A percentile compares a stretch with the other conserved stretches of the same genome.
These are phyloP conservation scores for Gleditsia sinensis DNA, from an alignment of 306 rosid species.

Conservation along the genomic window DNA sequence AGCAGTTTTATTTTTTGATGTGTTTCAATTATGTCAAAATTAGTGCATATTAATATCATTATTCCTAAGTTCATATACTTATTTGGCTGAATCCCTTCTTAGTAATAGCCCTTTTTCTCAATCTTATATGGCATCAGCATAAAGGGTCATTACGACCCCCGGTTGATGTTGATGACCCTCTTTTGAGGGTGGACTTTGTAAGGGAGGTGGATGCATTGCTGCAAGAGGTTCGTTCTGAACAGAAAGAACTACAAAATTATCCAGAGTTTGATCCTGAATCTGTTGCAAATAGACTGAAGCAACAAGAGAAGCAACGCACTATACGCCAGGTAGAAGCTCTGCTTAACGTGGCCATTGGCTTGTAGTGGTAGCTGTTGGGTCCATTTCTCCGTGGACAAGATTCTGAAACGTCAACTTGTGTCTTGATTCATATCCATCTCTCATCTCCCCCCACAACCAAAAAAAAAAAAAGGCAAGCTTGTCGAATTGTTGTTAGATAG, in stretches of 20 bases:
- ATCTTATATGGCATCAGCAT: constrained; percentile 55
- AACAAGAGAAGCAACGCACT: constrained; percentile 79
- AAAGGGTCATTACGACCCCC: constrained; percentile 67
- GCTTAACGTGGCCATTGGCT: constrained; percentile 72
- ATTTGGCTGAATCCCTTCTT: background rate
- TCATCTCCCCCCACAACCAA: too few relatives aligned
- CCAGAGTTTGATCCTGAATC: constrained; percentile 72
- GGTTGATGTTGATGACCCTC: constrained; percentile 64
- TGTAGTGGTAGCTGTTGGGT: constrained; percentile 59
- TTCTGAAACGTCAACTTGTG: background rate
- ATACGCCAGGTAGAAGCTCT: constrained; percentile 74
- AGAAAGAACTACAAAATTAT: constrained; percentile 40
- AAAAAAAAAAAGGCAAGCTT: background rate
- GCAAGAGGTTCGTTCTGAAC: constrained; percentile 65
- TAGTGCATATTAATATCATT: too few relatives aligned
- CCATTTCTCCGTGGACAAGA: background rate
- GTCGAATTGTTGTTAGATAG: background rate
- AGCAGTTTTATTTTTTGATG: too few relatives aligned
- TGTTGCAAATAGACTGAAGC: constrained; percentile 81
- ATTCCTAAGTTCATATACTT: background rate
- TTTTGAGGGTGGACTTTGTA: constrained; percentile 85
- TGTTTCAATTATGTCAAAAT: too few relatives aligned
- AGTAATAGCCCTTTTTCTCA: background rate
- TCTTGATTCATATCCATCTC: constrained; percentile 28
- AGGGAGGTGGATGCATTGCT: constrained; percentile 89